Conservation (phyloP, 345 rosid species). For the Heritiera littoralis region DNA sequence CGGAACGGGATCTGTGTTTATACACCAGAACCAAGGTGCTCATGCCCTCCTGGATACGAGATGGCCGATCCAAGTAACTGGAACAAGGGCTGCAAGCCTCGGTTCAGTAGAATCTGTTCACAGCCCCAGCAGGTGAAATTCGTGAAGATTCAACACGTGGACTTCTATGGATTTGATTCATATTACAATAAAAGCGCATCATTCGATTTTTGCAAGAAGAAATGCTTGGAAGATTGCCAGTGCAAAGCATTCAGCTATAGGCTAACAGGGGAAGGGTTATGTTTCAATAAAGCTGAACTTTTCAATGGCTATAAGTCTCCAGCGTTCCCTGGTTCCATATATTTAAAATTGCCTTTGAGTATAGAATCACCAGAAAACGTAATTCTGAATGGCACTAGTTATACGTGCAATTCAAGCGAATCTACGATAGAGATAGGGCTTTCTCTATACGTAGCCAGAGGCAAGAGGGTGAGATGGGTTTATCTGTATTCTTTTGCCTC, state of each 20-base stretch:
- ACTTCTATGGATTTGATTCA: constrained; percentile 44
- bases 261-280: constrained; percentile 14
- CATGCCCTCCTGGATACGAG: constrained; percentile 50
- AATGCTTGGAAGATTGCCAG: constrained; percentile 36
- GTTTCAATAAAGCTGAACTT: constrained; percentile 30
- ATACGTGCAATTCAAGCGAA: neutral
- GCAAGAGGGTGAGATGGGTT: constrained; percentile 35
- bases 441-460: constrained; percentile 24
- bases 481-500: constrained; percentile 43
- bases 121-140: constrained; percentile 20
- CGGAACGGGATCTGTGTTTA: constrained; percentile 44
- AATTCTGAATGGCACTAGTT: constrained; percentile 16
- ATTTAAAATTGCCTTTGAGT: constrained; percentile 36
- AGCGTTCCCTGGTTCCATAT: constrained; percentile 27
- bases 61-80: constrained; percentile 30
- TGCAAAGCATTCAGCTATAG: constrained; percentile 44
- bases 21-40: constrained; percentile 38
- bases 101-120: constrained; percentile 31
- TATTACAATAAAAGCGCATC: neutral
- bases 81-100: constrained; percentile 50
- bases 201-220: constrained; percentile 31
- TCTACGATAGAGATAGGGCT: neutral
- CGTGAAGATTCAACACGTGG: constrained; percentile 26
- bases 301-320: constrained; percentile 40
- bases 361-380: neutral